phyloP scores from a whole-genome alignment of 805 yeast species.

The Candida khao-thaluensis region DNA sequence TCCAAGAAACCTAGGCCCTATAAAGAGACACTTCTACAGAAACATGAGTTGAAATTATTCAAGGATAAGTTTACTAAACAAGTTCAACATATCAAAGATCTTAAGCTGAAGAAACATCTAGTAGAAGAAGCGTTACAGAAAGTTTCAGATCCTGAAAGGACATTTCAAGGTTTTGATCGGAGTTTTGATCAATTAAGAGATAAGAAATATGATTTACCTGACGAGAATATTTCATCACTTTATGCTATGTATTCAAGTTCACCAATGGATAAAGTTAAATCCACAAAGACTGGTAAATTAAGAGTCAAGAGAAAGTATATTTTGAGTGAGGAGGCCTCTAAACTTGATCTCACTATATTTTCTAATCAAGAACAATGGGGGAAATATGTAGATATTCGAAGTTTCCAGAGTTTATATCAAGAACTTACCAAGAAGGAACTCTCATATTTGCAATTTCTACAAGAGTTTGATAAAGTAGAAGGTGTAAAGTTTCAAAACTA shows the following conservation, averaged over 20 bases:
- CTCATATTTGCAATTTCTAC: conserved; percentile 53
- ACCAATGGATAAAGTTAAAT: conserved; percentile 18
- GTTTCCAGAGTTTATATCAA: conserved; percentile 53
- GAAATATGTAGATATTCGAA: conserved; percentile 55
- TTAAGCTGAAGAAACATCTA: conserved; percentile 4
- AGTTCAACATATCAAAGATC: conserved; percentile 13
- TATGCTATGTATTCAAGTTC: conserved; percentile 27
- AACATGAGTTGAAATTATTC: conserved; percentile 63
- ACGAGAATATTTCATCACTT: conserved; percentile 12
- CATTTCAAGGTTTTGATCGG: conserved; percentile 12
- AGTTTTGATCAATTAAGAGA: conserved; percentile 5
- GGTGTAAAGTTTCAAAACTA: conserved; percentile 42
- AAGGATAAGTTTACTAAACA: conserved; percentile 42
- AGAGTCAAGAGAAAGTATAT: conserved; percentile 34
- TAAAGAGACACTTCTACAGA: conserved; percentile 56
- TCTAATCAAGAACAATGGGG: conserved; percentile 65
- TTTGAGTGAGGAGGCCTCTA: conserved; percentile 50
- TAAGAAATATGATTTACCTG: conserved; percentile 8
- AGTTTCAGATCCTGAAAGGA: conserved; percentile 8
- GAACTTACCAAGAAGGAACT: conserved; percentile 26
- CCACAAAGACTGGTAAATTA: conserved; percentile 19
- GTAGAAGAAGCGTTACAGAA: conserved; percentile 8
- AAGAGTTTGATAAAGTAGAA: conserved; percentile 33
- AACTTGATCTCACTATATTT: conserved; percentile 48
- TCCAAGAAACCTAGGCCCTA: conserved; percentile 38